phyloP scores from a whole-genome alignment of 768 basidiomycete genomes.

The Amylocystis lapponica region DNA sequence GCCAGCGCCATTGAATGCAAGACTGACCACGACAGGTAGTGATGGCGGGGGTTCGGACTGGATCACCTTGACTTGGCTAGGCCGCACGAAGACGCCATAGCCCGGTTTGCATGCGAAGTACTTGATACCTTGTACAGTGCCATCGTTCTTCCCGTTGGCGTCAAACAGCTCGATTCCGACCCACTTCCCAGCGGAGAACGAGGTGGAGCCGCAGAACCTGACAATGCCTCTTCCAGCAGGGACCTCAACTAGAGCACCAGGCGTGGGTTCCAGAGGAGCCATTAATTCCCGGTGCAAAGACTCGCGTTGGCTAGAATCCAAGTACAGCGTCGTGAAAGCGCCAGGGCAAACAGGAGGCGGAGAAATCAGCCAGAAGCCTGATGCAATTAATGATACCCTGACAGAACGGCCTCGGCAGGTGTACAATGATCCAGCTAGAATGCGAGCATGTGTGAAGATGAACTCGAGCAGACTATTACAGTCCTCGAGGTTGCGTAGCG shows the following conservation, averaged over 20 bases:
- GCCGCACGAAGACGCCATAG: slow-evolving; percentile 86
- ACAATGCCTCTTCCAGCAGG: slow-evolving; percentile 79
- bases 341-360: too few relatives aligned
- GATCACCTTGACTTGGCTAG: slow-evolving; percentile 72
- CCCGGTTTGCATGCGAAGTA: slow-evolving; percentile 80
- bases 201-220: slow-evolving; percentile 78
- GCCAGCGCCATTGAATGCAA: too few relatives aligned
- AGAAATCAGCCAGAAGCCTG: too few relatives aligned
- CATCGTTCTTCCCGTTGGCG: slow-evolving; percentile 92
- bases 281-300: too few relatives aligned
- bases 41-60: slow-evolving; percentile 14
- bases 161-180: slow-evolving; percentile 86
- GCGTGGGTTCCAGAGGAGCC: slow-evolving; percentile 37
- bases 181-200: slow-evolving; percentile 90
- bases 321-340: too few relatives aligned
- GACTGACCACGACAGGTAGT: slow-evolving; percentile 4
- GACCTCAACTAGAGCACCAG: slow-evolving; percentile 77
- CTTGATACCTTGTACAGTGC: slow-evolving; percentile 65
- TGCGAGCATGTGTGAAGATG: too few relatives aligned
- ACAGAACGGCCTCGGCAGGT: too few relatives aligned
- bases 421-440: too few relatives aligned
- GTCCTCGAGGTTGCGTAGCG: too few relatives aligned
- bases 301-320: too few relatives aligned
- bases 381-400: too few relatives aligned
- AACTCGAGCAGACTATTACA: too few relatives aligned